Percentiles rank a stretch among this genome's conserved stretches.
phyloP scores from a whole-genome alignment of 1,284 basidiomycete genomes.

The Rhodotorula sp. region DNA sequence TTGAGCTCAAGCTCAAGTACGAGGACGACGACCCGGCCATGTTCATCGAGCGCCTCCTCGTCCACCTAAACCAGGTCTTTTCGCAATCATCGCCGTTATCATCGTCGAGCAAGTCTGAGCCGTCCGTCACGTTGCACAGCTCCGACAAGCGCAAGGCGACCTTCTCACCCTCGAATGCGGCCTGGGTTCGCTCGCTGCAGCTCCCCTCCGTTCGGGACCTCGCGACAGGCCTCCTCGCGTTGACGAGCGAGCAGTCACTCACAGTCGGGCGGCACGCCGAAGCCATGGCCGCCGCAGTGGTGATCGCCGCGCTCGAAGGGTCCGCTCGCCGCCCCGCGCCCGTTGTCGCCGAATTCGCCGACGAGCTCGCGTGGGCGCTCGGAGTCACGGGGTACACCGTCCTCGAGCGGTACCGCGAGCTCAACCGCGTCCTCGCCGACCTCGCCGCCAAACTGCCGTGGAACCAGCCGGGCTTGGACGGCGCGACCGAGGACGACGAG shows the following conservation, averaged over 20 bases:
- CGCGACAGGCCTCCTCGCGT: slow-evolving; percentile 60
- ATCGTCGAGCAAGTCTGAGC: slow-evolving; percentile 44
- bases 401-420: slow-evolving; percentile 66
- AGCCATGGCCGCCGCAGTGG: slow-evolving; percentile 59
- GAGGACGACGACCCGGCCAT: slow-evolving; percentile 55
- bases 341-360: slow-evolving; percentile 60
- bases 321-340: slow-evolving; percentile 62
- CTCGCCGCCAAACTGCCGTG: slow-evolving; percentile 69
- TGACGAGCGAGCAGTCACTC: slow-evolving; percentile 57
- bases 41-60: slow-evolving; percentile 58
- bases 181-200: slow-evolving; percentile 53
- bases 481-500: not conserved
- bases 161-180: slow-evolving; percentile 53
- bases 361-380: slow-evolving; percentile 59
- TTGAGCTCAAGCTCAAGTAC: slow-evolving; percentile 27
- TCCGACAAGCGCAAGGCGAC: slow-evolving; percentile 4
- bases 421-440: slow-evolving; percentile 62
- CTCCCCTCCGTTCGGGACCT: slow-evolving; percentile 59
- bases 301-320: slow-evolving; percentile 71
- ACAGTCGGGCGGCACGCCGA: slow-evolving; percentile 42
- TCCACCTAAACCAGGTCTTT: slow-evolving; percentile 56
- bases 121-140: slow-evolving; percentile 41
- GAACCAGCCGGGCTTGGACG: slow-evolving; percentile 49
- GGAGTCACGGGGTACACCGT: slow-evolving; percentile 60
- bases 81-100: slow-evolving; percentile 29